Evolutionary conservation across 2,329 filamentous ascomycete genomes (phyloP), one percentile per base, ranked within the genome.

Genomic region (Fusarium annulatum): DNA sequence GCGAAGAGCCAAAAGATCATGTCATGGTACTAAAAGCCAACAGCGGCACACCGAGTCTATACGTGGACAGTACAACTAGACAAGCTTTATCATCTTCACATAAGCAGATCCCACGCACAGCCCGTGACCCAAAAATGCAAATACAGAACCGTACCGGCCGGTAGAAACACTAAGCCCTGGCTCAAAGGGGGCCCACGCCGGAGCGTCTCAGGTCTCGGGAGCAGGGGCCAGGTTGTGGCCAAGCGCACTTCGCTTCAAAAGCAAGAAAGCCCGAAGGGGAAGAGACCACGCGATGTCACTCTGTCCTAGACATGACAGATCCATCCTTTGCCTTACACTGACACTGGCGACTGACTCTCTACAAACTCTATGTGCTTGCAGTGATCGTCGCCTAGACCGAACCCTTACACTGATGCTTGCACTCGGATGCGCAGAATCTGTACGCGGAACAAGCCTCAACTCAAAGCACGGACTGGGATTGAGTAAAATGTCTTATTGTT

Each of bases 141-240:
- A 73, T 56, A 72, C 16, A 36, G 48, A 36, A 36, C 48, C 28
- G 45, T 48, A 28, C 45, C 26, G 26, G 19, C 21, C 45, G 30
- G 48, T 46, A 70, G 55, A 57, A 63, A 67, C 71, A 57, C 70
- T 74, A 71, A 66, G 56, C 71, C 68, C 67, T 61, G 55, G 67
- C 53, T 73, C 51, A 64, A 45, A 60, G 48, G 23, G 18, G 59
- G 57, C 71, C 71, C 67, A 72, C 75, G 69, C 73, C 74, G 75
- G 73, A 58, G 62, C 75, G 75, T 77, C 76, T 77, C 75, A 77
- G 75, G 75, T 77, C 56, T 77, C 75, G 75, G 75, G 64, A 77
- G 72, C 72, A 64, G 64, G 64, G 63, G 56, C 53, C 64, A 61
- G 28, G 43, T 23, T 65, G 42, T 72, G 59, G 42, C 53, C 61